Base-by-base conservation (phyloP, 164 flowering plant species). In the Saururus chinensis region DNA sequence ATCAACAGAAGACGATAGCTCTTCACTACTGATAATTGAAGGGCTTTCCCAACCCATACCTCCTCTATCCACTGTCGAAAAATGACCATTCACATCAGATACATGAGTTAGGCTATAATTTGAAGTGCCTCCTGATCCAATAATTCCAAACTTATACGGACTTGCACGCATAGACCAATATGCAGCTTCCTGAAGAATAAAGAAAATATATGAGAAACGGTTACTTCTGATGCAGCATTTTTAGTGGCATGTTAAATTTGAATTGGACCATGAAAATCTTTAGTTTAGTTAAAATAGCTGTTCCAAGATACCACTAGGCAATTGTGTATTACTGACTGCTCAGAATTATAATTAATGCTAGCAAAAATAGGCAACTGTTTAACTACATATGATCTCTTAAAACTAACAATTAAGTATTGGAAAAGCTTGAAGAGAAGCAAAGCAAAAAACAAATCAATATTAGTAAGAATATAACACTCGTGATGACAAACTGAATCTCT, bases 91-190 rank as follows among this genome's bases (percentile, higher is more conserved):
- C 19, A 73, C 71, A 67, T 70, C 80, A 68, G 76, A 75, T 58
- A 73, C 63, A 68, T 77, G 79, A 61, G 61, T 61, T 70, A 76
- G 60, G 60, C 76, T 73, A 74, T 74, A 82, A 68, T 78, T 83
- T 37, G 83, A 72, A 63, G 71, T 58, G 66, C 54, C 74, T 59
- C 84, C 83, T 51, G 79, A 66, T 56, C 84, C 88, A 60, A 82
- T 72, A 24, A 60, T 51, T 30, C 84, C 91, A 74, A 73, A 80
- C 68, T 92, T 89, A 71, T 85, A 82, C 45, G 74, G 68, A 67
- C 71, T 80, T 20, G 81, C 59, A 74, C 75, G 73, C 60, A 64
- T 74, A 49, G 82, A 71, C 51, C 96, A 82, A 55, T 84, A 81
- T 4, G 74, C 70, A 60, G 67, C 70, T 53, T 84, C 93, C 97